Base-by-base conservation (phyloP, 208 protist species). In the Leishmania gerbilli region DNA sequence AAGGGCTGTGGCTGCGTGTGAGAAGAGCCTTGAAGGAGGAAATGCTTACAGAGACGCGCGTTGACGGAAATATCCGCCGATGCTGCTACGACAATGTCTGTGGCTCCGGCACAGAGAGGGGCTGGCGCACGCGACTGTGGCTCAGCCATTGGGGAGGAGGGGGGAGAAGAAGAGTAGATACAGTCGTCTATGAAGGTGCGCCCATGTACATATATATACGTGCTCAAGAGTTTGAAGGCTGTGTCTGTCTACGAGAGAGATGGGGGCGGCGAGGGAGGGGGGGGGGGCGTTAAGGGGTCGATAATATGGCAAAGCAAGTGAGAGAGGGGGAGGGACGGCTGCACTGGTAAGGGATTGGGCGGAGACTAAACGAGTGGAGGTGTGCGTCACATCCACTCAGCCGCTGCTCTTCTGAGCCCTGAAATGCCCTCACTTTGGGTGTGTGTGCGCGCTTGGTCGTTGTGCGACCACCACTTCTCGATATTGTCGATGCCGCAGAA, bases 31-130 rank as follows among this genome's bases (percentile, higher is more conserved):
- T 58, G 49, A 15, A 31, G 72, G 19, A 27, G 74, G 15, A 85
- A 65, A 47, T 74, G 65, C 17, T 19, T 21, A 49, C 62, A 37
- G 45, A 85, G 71, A n/a, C 40, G 31, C 31, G 51, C 56, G 47
- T 85, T 85, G 21, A 79, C 40, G 0, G 71, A 53, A 11, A 19
- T 40, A 27, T 3, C 56, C 21, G 15, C 68, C 11, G 27, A 34
- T 27, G 19, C 68, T 34, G 42, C 21, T 37, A 31, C 68, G 27
- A 9, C 68, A 53, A 37, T 45, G 27, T 74, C 68, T 49, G 68
- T 27, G n/a, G 68, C 45, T 34, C 68, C 68, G 27, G 42, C 42
- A 49, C 21, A 49, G 24, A 34, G 68, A 4, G 68, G 1, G 45
- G 42, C 21, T 27, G 68, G 71, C 49, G 71, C 71, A 58, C 24